Conservation (phyloP, 1,139 yeast species). For the Yamadazyma kanchanaburiensis region DNA sequence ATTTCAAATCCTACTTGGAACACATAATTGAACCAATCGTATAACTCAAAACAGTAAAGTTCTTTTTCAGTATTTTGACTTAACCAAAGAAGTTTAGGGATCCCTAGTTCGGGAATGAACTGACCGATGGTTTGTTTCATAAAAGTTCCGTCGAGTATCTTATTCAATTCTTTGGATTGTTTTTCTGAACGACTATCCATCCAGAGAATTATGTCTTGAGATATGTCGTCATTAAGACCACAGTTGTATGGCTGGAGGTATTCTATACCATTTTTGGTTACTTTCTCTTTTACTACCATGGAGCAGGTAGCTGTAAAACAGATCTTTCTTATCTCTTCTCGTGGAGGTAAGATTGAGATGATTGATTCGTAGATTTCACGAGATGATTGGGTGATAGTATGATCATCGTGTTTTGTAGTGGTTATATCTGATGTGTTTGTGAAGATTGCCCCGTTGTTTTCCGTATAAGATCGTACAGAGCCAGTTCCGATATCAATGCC, state of each 20-base stretch:
- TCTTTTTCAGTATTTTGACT: constrained; percentile 18
- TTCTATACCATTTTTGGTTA: constrained; percentile 9
- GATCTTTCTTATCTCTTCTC: constrained; percentile 11
- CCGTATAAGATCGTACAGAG: constrained; percentile 32
- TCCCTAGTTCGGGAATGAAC: constrained; percentile 54
- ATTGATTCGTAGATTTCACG: constrained; percentile 25
- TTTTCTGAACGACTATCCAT: constrained; percentile 49
- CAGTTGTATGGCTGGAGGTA: constrained; percentile 26
- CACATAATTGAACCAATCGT: constrained; percentile 45
- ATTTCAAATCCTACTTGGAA: constrained; percentile 25
- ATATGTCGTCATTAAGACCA: constrained; percentile 12
- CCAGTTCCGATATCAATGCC: constrained; percentile 60
- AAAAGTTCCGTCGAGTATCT: constrained; percentile 11
- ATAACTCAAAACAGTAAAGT: constrained; percentile 47
- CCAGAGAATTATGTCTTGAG: constrained; percentile 52
- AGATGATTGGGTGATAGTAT: constrained; percentile 47
- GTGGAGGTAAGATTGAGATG: constrained; percentile 11
- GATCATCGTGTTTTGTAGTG: no score
- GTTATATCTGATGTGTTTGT: no score
- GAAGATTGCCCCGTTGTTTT: no score
- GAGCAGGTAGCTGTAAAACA: constrained; percentile 53
- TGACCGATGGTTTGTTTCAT: constrained; percentile 39
- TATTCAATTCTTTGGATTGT: constrained; percentile 32
- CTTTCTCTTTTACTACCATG: constrained; percentile 36
- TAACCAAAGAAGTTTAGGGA: constrained; percentile 48